Percentiles rank a stretch among this genome's conserved stretches.
Conservation (phyloP, 352 stramenopile species). For the Thalassiosira mediterranea region DNA sequence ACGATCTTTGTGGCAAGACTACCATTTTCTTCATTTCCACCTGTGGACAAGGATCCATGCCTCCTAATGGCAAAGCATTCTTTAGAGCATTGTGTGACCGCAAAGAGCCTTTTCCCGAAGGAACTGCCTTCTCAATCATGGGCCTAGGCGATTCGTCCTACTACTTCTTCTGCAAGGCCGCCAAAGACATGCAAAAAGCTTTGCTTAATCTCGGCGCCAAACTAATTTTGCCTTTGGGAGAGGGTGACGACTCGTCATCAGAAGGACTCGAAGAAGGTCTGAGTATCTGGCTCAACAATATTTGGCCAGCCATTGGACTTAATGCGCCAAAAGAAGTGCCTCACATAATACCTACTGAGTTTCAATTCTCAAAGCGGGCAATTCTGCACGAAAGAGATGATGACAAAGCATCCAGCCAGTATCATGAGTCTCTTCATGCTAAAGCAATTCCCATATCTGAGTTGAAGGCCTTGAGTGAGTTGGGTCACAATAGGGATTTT, state of each 20-base stretch:
- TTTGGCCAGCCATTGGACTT: conserved; percentile 62
- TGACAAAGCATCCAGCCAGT: conserved; percentile 34
- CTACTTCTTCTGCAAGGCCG: conserved; percentile 75
- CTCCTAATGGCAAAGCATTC: conserved; percentile 63
- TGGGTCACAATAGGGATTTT: conserved; percentile 68
- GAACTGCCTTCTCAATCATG: conserved; percentile 64
- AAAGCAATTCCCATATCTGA: conserved; percentile 47
- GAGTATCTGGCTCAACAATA: conserved; percentile 59
- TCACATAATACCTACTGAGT: conserved; percentile 60
- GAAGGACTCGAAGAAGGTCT: conserved; percentile 68
- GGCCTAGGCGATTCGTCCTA: conserved; percentile 69
- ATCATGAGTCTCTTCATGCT: conserved; percentile 50
- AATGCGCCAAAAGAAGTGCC: conserved; percentile 62
- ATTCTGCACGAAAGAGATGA: conserved; percentile 55
- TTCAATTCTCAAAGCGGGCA: conserved; percentile 58
- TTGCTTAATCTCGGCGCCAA: conserved; percentile 65
- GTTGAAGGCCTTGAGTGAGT: conserved; percentile 52
- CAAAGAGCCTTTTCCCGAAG: conserved; percentile 59
- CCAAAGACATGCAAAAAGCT: conserved; percentile 55
- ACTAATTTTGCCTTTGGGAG: conserved; percentile 51
- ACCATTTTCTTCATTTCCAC: conserved; percentile 73
- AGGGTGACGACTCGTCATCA: conserved; percentile 61
- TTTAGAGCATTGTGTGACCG: conserved; percentile 55
- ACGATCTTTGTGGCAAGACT: conserved; percentile 65
- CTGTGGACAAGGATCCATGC: conserved; percentile 68